Conservation (phyloP, 1,284 basidiomycete species). For the Tetrapyrgos nigripes region DNA sequence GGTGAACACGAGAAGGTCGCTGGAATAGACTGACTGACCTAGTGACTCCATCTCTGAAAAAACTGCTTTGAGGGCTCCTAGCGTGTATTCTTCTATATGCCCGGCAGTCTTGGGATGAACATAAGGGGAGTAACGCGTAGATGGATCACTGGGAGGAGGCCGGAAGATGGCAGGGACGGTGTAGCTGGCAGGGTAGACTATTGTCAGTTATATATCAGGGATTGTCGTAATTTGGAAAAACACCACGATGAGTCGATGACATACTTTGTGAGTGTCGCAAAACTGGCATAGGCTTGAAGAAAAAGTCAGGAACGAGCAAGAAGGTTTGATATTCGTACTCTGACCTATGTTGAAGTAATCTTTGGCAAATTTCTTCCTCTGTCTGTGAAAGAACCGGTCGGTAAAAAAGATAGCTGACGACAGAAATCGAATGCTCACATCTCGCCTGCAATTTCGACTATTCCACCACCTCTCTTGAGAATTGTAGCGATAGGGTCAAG, state of each 20-base stretch:
- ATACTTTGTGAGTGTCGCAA: not conserved
- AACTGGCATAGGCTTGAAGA: not conserved
- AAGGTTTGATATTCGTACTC: too few relatives aligned
- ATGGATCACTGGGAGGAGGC: slow-evolving; percentile 41
- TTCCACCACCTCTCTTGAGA: slow-evolving; percentile 41
- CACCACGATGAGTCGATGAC: not conserved
- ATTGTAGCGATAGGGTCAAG: slow-evolving; percentile 38
- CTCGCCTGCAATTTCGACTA: slow-evolving; percentile 55
- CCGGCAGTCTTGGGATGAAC: slow-evolving; percentile 49
- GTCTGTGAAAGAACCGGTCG: slow-evolving; percentile 44
- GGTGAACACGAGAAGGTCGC: not conserved
- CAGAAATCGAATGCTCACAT: slow-evolving; percentile 36
- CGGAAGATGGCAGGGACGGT: slow-evolving; percentile 61
- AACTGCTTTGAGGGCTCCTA: slow-evolving; percentile 47
- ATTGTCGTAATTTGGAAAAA: too few relatives aligned
- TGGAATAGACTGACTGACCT: not conserved
- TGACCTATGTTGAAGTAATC: slow-evolving; percentile 53
- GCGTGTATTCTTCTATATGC: slow-evolving; percentile 50
- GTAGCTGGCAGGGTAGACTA: slow-evolving; percentile 48
- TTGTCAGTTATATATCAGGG: not conserved
- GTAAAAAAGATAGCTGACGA: not conserved
- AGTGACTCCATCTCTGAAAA: not conserved
- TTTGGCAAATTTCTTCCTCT: slow-evolving; percentile 49
- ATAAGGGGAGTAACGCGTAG: slow-evolving; percentile 43
- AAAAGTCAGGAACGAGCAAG: too few relatives aligned